A percentile compares a stretch with the other conserved stretches of the same genome.
Evolutionary conservation across 805 yeast genomes (phyloP).

Genomic region (Scheffersomyces stipitis): DNA sequence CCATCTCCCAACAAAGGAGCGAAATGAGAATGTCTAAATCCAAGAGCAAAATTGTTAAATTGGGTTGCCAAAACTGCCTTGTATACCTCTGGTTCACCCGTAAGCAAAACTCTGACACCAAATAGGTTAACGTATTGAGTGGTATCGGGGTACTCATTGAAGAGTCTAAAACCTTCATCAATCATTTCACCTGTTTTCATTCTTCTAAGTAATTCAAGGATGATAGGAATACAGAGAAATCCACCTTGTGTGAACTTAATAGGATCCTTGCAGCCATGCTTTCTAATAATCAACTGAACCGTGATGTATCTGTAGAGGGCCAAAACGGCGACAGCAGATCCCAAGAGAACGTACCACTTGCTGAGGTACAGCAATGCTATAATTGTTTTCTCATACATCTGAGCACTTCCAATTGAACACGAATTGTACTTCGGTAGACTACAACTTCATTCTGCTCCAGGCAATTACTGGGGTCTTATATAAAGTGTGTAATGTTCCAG

Average conservation of each 20-base stretch:
- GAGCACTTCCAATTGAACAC: too few relatives aligned
- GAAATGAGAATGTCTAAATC: conserved; percentile 31
- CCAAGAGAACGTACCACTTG: conserved; percentile 11
- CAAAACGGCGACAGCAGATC: conserved; percentile 7
- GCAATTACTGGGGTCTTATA: too few relatives aligned
- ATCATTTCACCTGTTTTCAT: conserved; percentile 23
- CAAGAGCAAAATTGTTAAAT: conserved; percentile 35
- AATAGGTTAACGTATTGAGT: not conserved
- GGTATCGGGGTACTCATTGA: conserved; percentile 1
- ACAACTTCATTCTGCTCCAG: too few relatives aligned
- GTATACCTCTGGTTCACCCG: conserved; percentile 37
- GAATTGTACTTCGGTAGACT: too few relatives aligned
- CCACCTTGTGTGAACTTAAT: not conserved
- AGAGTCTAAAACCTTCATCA: conserved; percentile 14
- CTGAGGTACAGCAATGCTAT: too few relatives aligned
- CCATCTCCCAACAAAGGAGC: conserved; percentile 37
- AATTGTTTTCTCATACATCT: too few relatives aligned
- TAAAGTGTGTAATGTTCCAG: too few relatives aligned
- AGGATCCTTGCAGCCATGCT: conserved; percentile 12
- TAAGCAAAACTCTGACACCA: conserved; percentile 16
- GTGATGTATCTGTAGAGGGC: conserved; percentile 3
- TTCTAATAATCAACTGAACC: conserved; percentile 7
- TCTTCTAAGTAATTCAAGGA: conserved; percentile 13
- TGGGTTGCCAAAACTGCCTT: conserved; percentile 40
- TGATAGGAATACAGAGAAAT: conserved; percentile 8